Percentiles rank a stretch among this genome's conserved stretches.
These are phyloP conservation scores for Rhodotorula sp. DNA, from an alignment of 1,284 basidiomycete species.

Conservation along the genomic window DNA sequence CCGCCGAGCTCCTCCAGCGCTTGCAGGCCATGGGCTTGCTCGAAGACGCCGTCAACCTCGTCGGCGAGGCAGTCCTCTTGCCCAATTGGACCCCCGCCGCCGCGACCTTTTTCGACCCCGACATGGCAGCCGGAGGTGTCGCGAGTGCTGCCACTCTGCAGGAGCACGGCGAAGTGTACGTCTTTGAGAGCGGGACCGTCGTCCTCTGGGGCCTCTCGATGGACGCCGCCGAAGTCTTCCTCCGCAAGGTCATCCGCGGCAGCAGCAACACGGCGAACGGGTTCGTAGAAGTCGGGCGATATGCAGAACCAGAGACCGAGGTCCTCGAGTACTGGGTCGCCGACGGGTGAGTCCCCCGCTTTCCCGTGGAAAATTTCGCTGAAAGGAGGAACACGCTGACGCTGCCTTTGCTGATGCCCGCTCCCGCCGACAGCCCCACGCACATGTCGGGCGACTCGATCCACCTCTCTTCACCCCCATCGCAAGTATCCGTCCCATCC, in stretches of 20 bases:
- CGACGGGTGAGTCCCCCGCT: conserved; percentile 17
- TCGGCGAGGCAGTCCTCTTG: conserved; percentile 44
- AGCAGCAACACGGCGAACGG: background rate
- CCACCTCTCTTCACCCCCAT: conserved; percentile 10
- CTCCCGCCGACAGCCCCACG: conserved; percentile 15
- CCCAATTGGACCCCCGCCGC: conserved; percentile 38
- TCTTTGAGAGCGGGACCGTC: conserved; percentile 43
- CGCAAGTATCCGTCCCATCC: background rate
- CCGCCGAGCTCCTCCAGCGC: conserved; percentile 33
- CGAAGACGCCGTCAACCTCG: conserved; percentile 42
- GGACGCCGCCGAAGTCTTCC: conserved; percentile 30
- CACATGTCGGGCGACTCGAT: conserved; percentile 36
- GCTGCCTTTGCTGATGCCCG: background rate
- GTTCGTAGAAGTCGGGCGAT: conserved; percentile 40
- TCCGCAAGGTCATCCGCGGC: conserved; percentile 34
- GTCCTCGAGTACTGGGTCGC: conserved; percentile 40
- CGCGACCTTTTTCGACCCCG: conserved; percentile 4
- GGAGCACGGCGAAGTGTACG: conserved; percentile 28
- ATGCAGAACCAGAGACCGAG: conserved; percentile 41
- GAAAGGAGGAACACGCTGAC: background rate
- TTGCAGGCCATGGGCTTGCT: conserved; percentile 37
- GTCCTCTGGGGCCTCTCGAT: conserved; percentile 39
- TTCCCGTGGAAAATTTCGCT: background rate
- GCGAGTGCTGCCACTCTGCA: background rate
- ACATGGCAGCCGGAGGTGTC: background rate